Evolutionary conservation across 139 green algal genomes (phyloP), one percentile per base, ranked within the genome.

Genomic region (Gonium pectorale): DNA sequence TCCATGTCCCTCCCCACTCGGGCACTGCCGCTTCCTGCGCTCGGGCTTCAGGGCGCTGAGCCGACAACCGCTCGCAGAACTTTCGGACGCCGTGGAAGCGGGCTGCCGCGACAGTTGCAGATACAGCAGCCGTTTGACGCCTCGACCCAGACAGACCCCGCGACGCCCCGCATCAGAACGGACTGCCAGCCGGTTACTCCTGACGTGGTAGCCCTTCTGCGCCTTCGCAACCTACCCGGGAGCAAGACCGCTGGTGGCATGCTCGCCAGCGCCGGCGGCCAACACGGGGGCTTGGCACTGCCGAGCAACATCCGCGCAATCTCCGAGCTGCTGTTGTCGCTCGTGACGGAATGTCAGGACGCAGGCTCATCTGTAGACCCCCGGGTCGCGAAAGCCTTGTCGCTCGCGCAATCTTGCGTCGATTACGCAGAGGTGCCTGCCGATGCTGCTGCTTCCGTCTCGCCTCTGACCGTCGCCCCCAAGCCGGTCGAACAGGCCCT

Each of bases 151-250:
- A 62, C 43, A 24, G 68, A 77, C 17, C 41, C 11, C 15, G n/a
- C 46, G 1, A 51, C 68, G 26, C 68, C 68, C 6, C 43, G 27
- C 5, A 13, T 40, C 8, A 71, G 33, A 4, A 43, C n/a, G 43
- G 41, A 41, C 29, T 44, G n/a, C 68, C 43, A 27, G 44, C 41
- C 68, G 29, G 7, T 56, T 19, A 62, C 68, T 13, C 68, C 68
- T 43, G 68, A 77, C 68, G 27, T 59, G 2, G 68, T 77, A 29
- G 68, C 68, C 8, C 41, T 62, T 21, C 68, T 77, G 33, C 46
- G 43, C 43, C 68, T 77, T 1, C 68, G 27, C 24, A 17, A 49
- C 49, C 49, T 13, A 46, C 5, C 19, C 15, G 17, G 44, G 64
- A 71, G 29, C 7, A 35, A 71, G 26, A 9, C 21, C 31, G 33